Evolutionary conservation across 805 yeast genomes (phyloP), one percentile per base, ranked within the genome.

Genomic region (Lachancea fermentati): DNA sequence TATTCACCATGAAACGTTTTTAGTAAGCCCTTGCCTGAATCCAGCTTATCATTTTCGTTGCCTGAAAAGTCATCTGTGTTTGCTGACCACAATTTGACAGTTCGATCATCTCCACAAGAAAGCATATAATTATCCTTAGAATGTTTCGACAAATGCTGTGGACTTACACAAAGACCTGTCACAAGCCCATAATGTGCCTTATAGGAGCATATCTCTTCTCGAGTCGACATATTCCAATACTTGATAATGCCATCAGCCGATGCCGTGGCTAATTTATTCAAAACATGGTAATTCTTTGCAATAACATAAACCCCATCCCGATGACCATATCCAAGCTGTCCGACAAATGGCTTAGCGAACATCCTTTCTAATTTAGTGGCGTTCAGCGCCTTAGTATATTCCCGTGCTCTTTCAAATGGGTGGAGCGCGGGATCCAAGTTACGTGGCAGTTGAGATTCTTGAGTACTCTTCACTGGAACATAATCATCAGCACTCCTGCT

Each of bases 281-380:
- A 71, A 33, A 75, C 68, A 32, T 73, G 65, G 57, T 78, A 78
- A 62, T 89, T 84, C 61, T 82, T 84, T 4, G 96, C 95, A 34
- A 93, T 75, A 13, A 81, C 69, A 62, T 93, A 91, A 11, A 93
- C 87, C 43, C 97, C 97, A 59, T 93, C 98, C 42, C 91, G 69
- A 58, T 94, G 98, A 6, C 98, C 98, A 45, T 77, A 75, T 3
- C 99, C 99, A 28, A 93, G 66, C 58, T 93, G 97, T 1, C 95
- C 96, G 15, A 94, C 72, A 63, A 93, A 93, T 2, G 99, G 99
- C 57, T 89, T 89, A 0, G 99, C 97, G 73, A 93, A 93, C 85
- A 93, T 82, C 50, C 97, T 75, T 58, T 91, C 97, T 66, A 93
- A 63, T 60, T 93, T 93, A 12, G 97, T 89, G 19, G 98, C 97